Evolutionary conservation across 1,139 yeast genomes (phyloP).

Genomic region (Hyphopichia khmerensis): DNA sequence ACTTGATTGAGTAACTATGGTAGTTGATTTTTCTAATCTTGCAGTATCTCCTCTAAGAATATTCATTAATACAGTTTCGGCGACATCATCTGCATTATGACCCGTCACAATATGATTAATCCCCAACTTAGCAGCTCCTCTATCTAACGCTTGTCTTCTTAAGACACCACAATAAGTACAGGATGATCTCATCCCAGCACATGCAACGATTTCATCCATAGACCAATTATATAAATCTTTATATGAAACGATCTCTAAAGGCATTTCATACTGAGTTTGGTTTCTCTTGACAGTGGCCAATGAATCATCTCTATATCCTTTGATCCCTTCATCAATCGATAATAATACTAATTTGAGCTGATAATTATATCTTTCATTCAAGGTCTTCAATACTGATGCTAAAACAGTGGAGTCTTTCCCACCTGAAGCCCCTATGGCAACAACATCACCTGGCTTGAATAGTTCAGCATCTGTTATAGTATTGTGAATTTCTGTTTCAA

Average conservation of each 20-base stretch:
- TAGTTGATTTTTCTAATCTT: constrained; percentile 85
- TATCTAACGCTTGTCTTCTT: constrained; percentile 91
- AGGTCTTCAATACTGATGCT: constrained; percentile 81
- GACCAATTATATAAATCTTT: constrained; percentile 92
- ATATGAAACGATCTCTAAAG: constrained; percentile 85
- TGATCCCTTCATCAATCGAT: constrained; percentile 95
- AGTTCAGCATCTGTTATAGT: constrained; percentile 72
- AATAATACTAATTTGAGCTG: constrained; percentile 79
- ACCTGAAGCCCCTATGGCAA: constrained; percentile 98
- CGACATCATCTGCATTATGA: constrained; percentile 99
- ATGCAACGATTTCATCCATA: constrained; percentile 96
- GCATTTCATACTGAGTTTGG: constrained; percentile 83
- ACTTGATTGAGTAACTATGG: constrained; percentile 75
- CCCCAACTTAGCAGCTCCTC: constrained; percentile 90
- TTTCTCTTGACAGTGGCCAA: constrained; percentile 94
- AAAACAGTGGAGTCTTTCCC: constrained; percentile 97
- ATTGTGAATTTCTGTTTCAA: constrained; percentile 94
- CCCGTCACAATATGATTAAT: constrained; percentile 95
- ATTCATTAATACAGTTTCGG: constrained; percentile 96
- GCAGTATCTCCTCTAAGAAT: constrained; percentile 94
- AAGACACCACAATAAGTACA: constrained; percentile 99
- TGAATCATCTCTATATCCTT: constrained; percentile 96
- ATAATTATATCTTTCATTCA: constrained; percentile 85
- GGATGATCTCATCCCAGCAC: constrained; percentile 91
- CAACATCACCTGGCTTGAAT: constrained; percentile 77